phyloP scores from a whole-genome alignment of 2,329 filamentous ascomycete species.

The Fusarium mexicanum region DNA sequence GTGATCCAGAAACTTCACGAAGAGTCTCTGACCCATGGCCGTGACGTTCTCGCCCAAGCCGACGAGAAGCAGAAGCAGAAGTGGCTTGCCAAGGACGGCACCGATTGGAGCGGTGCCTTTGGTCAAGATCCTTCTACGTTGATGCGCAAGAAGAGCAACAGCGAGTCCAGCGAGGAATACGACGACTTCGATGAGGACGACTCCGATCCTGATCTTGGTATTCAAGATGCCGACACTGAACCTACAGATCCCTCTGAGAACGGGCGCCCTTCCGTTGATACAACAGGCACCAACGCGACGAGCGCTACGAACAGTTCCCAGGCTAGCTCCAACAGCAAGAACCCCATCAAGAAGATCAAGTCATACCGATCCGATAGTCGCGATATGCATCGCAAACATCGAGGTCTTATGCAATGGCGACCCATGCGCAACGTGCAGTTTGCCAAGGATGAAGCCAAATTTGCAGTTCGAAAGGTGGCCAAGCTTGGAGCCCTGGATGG shows the following conservation, averaged over 20 bases:
- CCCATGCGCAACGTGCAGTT: slow-evolving; percentile 88
- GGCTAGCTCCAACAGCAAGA: slow-evolving; percentile 54
- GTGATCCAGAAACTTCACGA: slow-evolving; percentile 81
- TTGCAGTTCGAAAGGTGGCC: slow-evolving; percentile 78
- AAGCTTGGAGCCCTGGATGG: slow-evolving; percentile 82
- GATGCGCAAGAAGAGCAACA: slow-evolving; percentile 48
- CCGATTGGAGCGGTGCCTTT: slow-evolving; percentile 89
- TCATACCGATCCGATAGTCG: slow-evolving; percentile 74
- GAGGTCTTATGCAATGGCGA: slow-evolving; percentile 95
- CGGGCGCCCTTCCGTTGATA: slow-evolving; percentile 53
- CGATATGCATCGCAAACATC: slow-evolving; percentile 83
- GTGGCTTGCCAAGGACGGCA: slow-evolving; percentile 83
- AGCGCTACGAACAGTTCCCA: slow-evolving; percentile 46
- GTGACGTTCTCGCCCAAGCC: slow-evolving; percentile 81
- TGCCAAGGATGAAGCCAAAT: slow-evolving; percentile 86
- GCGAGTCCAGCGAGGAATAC: slow-evolving; percentile 50
- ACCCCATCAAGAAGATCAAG: slow-evolving; percentile 67
- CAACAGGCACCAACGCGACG: slow-evolving; percentile 44
- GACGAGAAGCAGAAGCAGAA: slow-evolving; percentile 76
- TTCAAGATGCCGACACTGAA: slow-evolving; percentile 63
- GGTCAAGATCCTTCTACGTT: slow-evolving; percentile 74
- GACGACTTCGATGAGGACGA: slow-evolving; percentile 53
- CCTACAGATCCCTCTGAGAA: slow-evolving; percentile 43
- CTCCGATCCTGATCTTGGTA: slow-evolving; percentile 63
- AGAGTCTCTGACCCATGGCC: slow-evolving; percentile 78